A percentile compares a stretch with the other conserved stretches of the same genome.
Conservation (phyloP, 2,329 filamentous ascomycete genomes). For the Drechmeria coniospora region DNA sequence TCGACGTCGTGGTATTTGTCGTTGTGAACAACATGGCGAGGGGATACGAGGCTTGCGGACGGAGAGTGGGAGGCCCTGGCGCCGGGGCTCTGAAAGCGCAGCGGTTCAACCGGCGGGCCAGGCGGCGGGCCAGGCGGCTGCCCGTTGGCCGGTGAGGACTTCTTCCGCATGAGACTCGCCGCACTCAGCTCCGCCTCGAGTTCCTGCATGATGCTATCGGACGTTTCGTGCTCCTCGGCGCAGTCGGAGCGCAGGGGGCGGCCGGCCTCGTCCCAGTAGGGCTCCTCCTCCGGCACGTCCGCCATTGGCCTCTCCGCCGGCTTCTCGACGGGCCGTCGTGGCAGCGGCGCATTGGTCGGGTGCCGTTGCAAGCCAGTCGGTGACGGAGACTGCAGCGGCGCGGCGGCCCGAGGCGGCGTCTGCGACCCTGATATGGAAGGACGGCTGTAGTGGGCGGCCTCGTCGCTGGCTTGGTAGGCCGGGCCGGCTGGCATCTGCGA, state of each 20-base stretch:
- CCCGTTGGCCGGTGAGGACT: constrained; percentile 9
- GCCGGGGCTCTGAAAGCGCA: constrained; percentile 30
- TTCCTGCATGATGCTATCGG: constrained; percentile 41
- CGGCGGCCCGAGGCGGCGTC: constrained; percentile 30
- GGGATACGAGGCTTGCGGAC: constrained; percentile 7
- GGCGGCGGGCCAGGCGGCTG: constrained; percentile 24
- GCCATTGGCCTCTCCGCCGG: constrained; percentile 32
- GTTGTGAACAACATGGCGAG: constrained; percentile 1
- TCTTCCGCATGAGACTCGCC: no score
- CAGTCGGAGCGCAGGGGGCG: constrained; percentile 12
- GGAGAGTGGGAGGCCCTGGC: constrained; percentile 33
- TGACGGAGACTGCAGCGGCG: constrained; percentile 23
- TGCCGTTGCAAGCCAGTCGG: constrained; percentile 36
- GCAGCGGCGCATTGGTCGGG: constrained; percentile 43
- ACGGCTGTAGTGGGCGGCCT: constrained; percentile 27
- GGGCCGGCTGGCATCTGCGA: constrained; percentile 38
- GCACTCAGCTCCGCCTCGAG: constrained; percentile 37
- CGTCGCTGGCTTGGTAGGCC: constrained; percentile 31
- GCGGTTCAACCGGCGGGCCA: constrained; percentile 32
- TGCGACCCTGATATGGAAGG: constrained; percentile 34
- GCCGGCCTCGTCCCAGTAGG: constrained; percentile 24
- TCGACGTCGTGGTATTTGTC: constrained; percentile 2
- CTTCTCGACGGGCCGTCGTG: constrained; percentile 32
- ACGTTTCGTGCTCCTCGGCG: constrained; percentile 23
- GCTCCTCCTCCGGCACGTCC: constrained; percentile 25